Percentiles rank a stretch among this genome's conserved stretches.
These are phyloP conservation scores for Nasturtium officinale DNA, from an alignment of 345 rosid species.

Conservation along the genomic window DNA sequence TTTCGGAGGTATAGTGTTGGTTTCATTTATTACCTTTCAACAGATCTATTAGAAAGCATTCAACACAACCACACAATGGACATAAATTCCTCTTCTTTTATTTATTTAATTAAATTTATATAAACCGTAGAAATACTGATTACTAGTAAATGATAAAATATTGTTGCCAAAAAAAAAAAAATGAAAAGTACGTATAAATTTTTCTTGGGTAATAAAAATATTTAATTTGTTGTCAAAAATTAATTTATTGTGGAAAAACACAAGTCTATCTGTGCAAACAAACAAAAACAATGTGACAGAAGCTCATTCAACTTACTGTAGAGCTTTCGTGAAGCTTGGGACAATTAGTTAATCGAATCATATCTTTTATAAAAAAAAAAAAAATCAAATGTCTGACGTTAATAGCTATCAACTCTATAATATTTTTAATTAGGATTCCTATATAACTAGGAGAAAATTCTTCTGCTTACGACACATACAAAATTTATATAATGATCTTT, in stretches of 20 bases:
- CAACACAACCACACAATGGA: neutral
- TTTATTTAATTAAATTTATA: neutral
- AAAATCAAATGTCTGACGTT: neutral
- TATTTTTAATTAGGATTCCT: neutral
- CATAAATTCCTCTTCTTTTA: neutral
- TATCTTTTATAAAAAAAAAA: neutral
- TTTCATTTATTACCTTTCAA: neutral
- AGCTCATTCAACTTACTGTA: neutral
- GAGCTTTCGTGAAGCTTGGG: conserved; percentile 24
- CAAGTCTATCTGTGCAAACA: too few relatives aligned
- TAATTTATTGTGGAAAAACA: too few relatives aligned
- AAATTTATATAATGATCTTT: too few relatives aligned
- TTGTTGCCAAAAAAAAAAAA: too few relatives aligned
- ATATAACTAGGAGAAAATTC: too few relatives aligned
- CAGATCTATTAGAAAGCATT: neutral
- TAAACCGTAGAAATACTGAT: neutral
- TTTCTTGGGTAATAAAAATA: too few relatives aligned
- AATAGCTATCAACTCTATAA: neutral
- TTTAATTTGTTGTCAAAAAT: too few relatives aligned
- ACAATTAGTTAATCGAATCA: neutral
- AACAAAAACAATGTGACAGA: neutral
- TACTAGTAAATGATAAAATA: neutral
- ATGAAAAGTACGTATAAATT: too few relatives aligned
- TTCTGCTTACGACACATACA: too few relatives aligned
- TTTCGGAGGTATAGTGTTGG: conserved; percentile 17